Conservation (phyloP, 306 rosid species). For the Prunus mume region DNA sequence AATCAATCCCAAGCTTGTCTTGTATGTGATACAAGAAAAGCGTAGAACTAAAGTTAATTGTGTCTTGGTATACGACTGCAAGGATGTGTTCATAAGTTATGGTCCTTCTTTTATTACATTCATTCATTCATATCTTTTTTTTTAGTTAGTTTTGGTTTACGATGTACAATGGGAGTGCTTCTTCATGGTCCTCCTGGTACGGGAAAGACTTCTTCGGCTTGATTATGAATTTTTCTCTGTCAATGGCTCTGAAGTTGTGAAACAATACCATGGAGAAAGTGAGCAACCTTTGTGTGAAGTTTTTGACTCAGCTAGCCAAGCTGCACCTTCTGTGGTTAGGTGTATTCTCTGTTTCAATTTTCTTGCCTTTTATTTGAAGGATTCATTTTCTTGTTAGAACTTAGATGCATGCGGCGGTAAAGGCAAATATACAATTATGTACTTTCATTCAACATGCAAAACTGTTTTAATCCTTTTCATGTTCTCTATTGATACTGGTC, state of each 20-base stretch:
- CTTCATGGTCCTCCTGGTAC: slow-evolving; percentile 95
- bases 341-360: slow-evolving; percentile 19
- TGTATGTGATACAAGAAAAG: slow-evolving; percentile 33
- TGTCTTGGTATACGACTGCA: slow-evolving; percentile 46
- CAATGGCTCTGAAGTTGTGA: slow-evolving; percentile 79
- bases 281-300: slow-evolving; percentile 64
- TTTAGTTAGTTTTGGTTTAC: slow-evolving; percentile 65
- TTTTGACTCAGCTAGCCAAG: slow-evolving; percentile 66
- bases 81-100: slow-evolving; percentile 17
- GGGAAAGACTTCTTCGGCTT: slow-evolving; percentile 86
- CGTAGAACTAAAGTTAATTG: slow-evolving; percentile 23
- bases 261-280: slow-evolving; percentile 78
- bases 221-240: slow-evolving; percentile 59
- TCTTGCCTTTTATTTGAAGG: slow-evolving; percentile 10
- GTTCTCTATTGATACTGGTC: background rate
- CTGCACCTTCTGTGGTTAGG: slow-evolving; percentile 90
- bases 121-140: background rate
- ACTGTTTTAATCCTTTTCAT: background rate
- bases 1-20: slow-evolving; percentile 28
- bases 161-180: slow-evolving; percentile 79
- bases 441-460: background rate
- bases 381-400: slow-evolving; percentile 6
- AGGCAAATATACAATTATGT: background rate
- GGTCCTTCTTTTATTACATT: background rate
- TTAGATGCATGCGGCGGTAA: slow-evolving; percentile 6